Conservation (phyloP, 177 flowering plant genomes). For the Tripterygium wilfordii region DNA sequence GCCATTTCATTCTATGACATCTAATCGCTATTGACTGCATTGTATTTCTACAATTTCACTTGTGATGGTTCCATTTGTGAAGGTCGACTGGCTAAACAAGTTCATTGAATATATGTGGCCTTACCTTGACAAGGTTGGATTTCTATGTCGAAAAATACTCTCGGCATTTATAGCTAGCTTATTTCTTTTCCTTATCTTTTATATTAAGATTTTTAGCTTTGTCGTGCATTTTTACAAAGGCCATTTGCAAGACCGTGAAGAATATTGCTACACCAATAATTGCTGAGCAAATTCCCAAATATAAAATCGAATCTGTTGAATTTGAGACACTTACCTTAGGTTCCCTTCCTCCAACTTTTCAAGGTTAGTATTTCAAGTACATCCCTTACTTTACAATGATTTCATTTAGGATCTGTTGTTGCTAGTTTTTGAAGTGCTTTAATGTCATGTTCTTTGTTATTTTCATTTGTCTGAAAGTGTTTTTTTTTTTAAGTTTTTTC, state of each 20-base stretch:
- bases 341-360: constrained; percentile 82
- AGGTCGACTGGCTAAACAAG: constrained; percentile 95
- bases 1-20: too few relatives aligned
- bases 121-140: constrained; percentile 79
- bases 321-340: constrained; percentile 81
- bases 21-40: neutral
- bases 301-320: constrained; percentile 84
- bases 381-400: neutral
- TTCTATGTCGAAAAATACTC: too few relatives aligned
- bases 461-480: too few relatives aligned
- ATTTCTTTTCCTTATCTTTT: neutral
- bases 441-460: too few relatives aligned
- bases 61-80: constrained; percentile 9
- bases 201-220: neutral
- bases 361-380: constrained; percentile 41
- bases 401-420: neutral
- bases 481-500: too few relatives aligned
- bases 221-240: constrained; percentile 27
- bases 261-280: constrained; percentile 78
- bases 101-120: constrained; percentile 93
- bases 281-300: constrained; percentile 86
- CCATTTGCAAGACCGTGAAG: constrained; percentile 81
- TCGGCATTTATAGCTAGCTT: too few relatives aligned
- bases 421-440: too few relatives aligned
- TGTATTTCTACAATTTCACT: neutral